Percentiles rank a stretch among this genome's conserved stretches.
phyloP scores from a whole-genome alignment of 1,284 basidiomycete species.

The Cutaneotrichosporon dermatis region DNA sequence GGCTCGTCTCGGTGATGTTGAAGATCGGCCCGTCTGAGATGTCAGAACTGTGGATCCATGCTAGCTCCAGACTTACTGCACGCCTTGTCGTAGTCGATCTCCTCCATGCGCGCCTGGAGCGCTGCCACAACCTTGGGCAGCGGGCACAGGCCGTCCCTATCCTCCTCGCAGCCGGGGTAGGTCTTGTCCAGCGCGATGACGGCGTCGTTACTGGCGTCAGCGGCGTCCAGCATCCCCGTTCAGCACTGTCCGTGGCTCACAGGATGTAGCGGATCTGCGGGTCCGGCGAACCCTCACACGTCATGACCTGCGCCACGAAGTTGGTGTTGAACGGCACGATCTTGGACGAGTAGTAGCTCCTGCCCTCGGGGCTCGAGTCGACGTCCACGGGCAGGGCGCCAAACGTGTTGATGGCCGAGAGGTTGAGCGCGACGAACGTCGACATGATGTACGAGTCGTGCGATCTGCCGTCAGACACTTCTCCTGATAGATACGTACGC shows the following conservation, averaged over 20 bases:
- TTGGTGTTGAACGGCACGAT: conserved; percentile 69
- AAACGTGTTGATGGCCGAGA: conserved; percentile 51
- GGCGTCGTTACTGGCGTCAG: too few species aligned
- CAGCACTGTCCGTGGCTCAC: too few species aligned
- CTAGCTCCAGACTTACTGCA: conserved; percentile 56
- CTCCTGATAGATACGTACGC: too few species aligned
- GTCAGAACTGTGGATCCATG: too few species aligned
- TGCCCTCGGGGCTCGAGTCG: conserved; percentile 3
- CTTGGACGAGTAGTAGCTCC: conserved; percentile 62
- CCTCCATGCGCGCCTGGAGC: conserved; percentile 61
- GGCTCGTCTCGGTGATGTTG: conserved; percentile 3
- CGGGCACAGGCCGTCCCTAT: conserved; percentile 73
- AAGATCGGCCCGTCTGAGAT: not conserved
- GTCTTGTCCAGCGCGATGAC: conserved; percentile 74
- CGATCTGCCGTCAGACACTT: conserved; percentile 1
- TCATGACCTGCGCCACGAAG: conserved; percentile 40
- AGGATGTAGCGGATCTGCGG: conserved; percentile 46
- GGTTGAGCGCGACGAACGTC: conserved; percentile 67
- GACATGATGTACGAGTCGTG: conserved; percentile 67
- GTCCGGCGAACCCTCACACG: conserved; percentile 30
- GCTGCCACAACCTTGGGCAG: conserved; percentile 67
- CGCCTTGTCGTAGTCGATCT: conserved; percentile 70
- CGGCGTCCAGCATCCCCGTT: too few species aligned
- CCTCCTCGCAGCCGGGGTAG: conserved; percentile 60
- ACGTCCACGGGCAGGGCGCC: conserved; percentile 23